These are phyloP conservation scores for Colletotrichum scovillei DNA, from an alignment of 2,329 filamentous ascomycete species.

Conservation along the genomic window DNA sequence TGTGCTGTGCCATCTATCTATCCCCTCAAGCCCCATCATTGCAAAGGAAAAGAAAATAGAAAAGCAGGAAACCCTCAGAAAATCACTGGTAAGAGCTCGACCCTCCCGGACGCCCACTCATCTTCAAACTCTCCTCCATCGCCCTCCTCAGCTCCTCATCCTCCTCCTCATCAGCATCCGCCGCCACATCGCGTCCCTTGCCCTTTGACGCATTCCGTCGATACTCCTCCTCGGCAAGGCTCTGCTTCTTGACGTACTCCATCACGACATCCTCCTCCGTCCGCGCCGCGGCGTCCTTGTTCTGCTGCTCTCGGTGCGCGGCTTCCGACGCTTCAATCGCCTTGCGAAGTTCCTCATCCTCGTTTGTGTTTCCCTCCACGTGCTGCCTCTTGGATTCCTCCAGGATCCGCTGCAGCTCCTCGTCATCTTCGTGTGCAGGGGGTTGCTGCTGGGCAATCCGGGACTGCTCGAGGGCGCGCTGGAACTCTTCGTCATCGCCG, in stretches of 20 bases:
- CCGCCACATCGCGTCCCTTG: slow-evolving; percentile 44
- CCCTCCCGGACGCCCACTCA: slow-evolving; percentile 43
- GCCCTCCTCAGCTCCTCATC: slow-evolving; percentile 68
- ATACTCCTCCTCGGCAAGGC: slow-evolving; percentile 73
- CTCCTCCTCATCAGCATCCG: slow-evolving; percentile 49
- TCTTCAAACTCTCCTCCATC: slow-evolving; percentile 65
- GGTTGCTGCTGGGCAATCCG: slow-evolving; percentile 35
- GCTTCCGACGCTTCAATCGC: slow-evolving; percentile 61
- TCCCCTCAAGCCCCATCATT: background rate
- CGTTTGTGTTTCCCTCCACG: slow-evolving; percentile 40
- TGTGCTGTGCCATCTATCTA: slow-evolving; percentile 29
- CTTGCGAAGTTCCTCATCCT: slow-evolving; percentile 57
- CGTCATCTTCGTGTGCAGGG: slow-evolving; percentile 43
- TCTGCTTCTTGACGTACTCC: slow-evolving; percentile 83
- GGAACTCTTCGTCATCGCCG: slow-evolving; percentile 51
- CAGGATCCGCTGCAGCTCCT: slow-evolving; percentile 52
- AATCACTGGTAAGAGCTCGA: slow-evolving; percentile 25
- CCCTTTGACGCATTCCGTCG: slow-evolving; percentile 48
- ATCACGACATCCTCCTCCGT: slow-evolving; percentile 80
- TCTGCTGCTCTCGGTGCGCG: slow-evolving; percentile 56
- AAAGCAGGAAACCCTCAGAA: background rate
- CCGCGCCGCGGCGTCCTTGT: slow-evolving; percentile 53
- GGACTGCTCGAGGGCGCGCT: slow-evolving; percentile 54
- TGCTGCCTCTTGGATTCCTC: slow-evolving; percentile 50
- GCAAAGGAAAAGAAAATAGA: background rate